Evolutionary conservation across 768 basidiomycete species (phyloP).

Genomic region (Hypholoma sublateritium): DNA sequence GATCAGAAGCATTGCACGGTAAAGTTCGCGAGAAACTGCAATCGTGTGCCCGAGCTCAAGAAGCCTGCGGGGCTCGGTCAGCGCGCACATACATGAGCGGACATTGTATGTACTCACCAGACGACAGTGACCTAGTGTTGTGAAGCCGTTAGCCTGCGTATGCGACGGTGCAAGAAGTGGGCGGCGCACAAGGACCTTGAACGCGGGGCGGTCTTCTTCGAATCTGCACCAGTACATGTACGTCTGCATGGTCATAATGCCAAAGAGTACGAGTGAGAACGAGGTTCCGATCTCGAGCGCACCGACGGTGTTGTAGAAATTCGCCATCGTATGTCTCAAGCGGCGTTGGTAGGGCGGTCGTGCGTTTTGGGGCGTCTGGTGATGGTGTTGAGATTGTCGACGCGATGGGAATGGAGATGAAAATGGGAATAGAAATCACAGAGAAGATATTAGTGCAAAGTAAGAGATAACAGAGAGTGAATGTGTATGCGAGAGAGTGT

Average conservation of each 20-base stretch:
- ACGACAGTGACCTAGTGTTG: not conserved
- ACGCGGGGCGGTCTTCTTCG: not conserved
- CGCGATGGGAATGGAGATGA: no score
- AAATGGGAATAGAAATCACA: no score
- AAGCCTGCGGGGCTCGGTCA: not conserved
- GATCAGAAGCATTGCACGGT: not conserved
- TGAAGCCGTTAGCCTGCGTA: not conserved
- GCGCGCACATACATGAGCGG: not conserved
- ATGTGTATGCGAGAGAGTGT: no score
- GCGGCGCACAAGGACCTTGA: slow-evolving; percentile 8
- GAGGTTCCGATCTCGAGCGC: slow-evolving; percentile 11
- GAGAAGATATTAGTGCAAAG: no score
- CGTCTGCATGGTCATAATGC: slow-evolving; percentile 11
- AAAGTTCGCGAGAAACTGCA: not conserved
- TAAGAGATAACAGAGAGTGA: no score
- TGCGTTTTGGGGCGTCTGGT: not conserved
- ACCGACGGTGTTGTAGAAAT: slow-evolving; percentile 6
- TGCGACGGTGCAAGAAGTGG: not conserved
- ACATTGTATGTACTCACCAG: not conserved
- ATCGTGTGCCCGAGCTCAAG: not conserved
- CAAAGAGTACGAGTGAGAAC: slow-evolving; percentile 12
- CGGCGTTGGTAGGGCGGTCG: not conserved
- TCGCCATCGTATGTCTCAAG: not conserved
- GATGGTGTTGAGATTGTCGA: no score
- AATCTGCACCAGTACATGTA: slow-evolving; percentile 13